phyloP scores from a whole-genome alignment of 257 asterid species.

The Fraxinus quadrangulata region DNA sequence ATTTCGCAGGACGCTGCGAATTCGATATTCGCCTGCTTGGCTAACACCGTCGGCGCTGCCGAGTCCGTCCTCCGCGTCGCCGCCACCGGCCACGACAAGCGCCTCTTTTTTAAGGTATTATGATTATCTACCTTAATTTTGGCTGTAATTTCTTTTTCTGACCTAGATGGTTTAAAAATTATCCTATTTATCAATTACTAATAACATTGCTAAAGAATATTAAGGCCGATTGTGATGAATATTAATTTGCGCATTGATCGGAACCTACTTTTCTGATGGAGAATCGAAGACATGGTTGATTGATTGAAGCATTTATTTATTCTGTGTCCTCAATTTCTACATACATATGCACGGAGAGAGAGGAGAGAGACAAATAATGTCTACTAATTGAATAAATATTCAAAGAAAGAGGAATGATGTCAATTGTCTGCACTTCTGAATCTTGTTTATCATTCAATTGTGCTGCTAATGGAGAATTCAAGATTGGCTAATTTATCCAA shows the following conservation, averaged over 20 bases:
- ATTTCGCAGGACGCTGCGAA: conserved; percentile 88
- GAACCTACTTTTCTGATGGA: background rate
- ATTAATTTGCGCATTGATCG: background rate
- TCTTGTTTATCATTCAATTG: background rate
- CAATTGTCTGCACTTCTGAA: too few species aligned
- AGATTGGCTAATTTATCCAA: background rate
- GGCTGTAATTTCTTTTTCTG: background rate
- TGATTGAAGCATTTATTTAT: background rate
- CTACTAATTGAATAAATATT: background rate
- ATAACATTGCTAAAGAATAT: background rate
- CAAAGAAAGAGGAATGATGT: background rate
- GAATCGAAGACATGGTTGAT: background rate
- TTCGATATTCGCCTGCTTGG: conserved; percentile 76
- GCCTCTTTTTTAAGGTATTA: conserved; percentile 79
- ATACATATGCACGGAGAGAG: background rate
- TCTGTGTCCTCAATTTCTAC: background rate
- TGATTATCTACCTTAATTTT: background rate
- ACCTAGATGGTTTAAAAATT: background rate
- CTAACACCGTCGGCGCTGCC: conserved; percentile 94
- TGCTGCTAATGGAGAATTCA: background rate
- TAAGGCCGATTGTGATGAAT: background rate
- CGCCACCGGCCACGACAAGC: conserved; percentile 95
- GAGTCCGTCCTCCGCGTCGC: conserved; percentile 99
- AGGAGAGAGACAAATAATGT: background rate
- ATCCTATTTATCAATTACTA: background rate